These are phyloP conservation scores for Boletus pseudopeckii DNA, from an alignment of 768 basidiomycete species.

Conservation along the genomic window DNA sequence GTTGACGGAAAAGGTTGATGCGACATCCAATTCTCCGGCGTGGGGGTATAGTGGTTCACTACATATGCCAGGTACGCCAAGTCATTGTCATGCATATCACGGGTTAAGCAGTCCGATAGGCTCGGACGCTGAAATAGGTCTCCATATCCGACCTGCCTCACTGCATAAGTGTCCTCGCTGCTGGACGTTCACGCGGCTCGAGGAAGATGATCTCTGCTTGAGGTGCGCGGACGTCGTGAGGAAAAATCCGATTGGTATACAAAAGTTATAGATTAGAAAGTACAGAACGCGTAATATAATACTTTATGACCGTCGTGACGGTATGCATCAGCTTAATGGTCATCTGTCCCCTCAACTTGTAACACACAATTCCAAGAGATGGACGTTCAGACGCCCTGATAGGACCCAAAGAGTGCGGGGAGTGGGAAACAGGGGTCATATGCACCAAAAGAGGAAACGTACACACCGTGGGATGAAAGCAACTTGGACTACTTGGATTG, in stretches of 20 bases:
- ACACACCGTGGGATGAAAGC: background rate
- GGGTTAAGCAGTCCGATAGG: constrained; percentile 1
- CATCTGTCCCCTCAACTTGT: background rate
- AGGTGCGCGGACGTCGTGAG: constrained; percentile 48
- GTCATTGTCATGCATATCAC: background rate
- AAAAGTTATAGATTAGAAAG: background rate
- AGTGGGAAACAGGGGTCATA: background rate
- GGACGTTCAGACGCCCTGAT: background rate
- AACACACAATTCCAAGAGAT: background rate
- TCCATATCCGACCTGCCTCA: constrained; percentile 62
- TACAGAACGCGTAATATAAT: background rate
- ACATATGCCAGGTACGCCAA: constrained; percentile 42
- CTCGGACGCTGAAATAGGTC: constrained; percentile 29
- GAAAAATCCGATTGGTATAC: constrained; percentile 3
- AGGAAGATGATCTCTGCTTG: constrained; percentile 53
- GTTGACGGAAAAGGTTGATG: constrained; percentile 45
- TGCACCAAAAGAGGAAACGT: constrained; percentile 12
- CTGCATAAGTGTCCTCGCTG: constrained; percentile 83
- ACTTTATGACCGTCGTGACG: background rate
- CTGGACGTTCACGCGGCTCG: constrained; percentile 69
- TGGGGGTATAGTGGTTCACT: constrained; percentile 52
- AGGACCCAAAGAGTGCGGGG: too few species aligned
- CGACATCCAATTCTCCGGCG: constrained; percentile 36
- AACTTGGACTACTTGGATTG: background rate
- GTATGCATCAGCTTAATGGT: background rate